Conservation (phyloP, 257 asterid genomes). For the Scutellaria galericulata region DNA sequence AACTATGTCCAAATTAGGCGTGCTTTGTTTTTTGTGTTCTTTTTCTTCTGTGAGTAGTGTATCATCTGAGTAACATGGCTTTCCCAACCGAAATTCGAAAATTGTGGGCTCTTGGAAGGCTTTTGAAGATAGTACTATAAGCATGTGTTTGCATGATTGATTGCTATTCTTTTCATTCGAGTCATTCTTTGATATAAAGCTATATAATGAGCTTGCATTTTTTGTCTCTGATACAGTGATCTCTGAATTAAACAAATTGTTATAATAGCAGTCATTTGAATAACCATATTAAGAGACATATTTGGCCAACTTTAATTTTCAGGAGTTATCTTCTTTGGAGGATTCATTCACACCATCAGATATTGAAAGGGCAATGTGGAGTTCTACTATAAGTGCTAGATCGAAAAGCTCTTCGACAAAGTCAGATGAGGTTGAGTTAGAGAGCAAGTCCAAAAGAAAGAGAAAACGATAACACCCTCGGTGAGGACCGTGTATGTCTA, state of each 20-base stretch:
- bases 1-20: not conserved
- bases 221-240: no score
- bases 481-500: not conserved
- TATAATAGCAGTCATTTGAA: no score
- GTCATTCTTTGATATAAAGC: not conserved
- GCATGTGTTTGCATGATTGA: not conserved
- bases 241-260: no score
- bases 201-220: not conserved
- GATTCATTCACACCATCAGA: conserved; percentile 71
- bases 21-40: not conserved
- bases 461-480: conserved; percentile 45
- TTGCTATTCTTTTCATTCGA: conserved; percentile 6
- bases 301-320: conserved; percentile 13
- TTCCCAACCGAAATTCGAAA: not conserved
- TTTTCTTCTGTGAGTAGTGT: not conserved
- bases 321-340: conserved; percentile 63
- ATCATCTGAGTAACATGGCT: not conserved
- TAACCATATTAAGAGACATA: not conserved
- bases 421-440: conserved; percentile 23
- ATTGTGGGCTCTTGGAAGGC: not conserved
- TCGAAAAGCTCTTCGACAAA: conserved; percentile 35
- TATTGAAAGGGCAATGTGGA: conserved; percentile 90
- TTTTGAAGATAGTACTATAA: not conserved
- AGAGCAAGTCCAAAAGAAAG: conserved; percentile 52
- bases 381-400: conserved; percentile 51